Base-by-base conservation (phyloP, 495 filamentous ascomycete genomes). In the Talaromyces thailandensis region DNA sequence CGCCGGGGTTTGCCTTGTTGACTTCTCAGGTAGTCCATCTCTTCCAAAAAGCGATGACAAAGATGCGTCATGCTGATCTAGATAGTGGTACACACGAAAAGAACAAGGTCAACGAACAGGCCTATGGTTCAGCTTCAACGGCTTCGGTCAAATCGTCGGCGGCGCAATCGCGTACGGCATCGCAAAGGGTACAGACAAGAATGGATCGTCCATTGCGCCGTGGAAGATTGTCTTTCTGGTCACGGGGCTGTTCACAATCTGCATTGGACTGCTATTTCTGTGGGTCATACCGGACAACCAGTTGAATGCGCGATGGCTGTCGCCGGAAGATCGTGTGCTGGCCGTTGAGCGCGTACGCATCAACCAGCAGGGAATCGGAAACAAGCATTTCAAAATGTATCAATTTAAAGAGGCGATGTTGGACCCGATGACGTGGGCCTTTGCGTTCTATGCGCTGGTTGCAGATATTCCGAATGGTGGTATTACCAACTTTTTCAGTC, bases 191-290 rank as follows among this genome's bases (percentile, higher is more conserved):
- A 79, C 77, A 0, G 67, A 72, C 18, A 72, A 74, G 23, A 71
- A 86, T 60, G 82, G 81, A 6, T 76, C 84, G 0, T 55, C 75
- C 16, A 81, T 88, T 64, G 81, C 79, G 35, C 76, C 83, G 1
- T 89, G 86, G 86, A 86, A 87, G 72, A 83, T 89, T 43, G 72
- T 88, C 4, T 90, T 89, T 70, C 79, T 90, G 1, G 77, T 86
- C 24, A 86, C 82, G 1, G 87, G 88, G 1, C 73, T 87, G 0
- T 71, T 88, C 43, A 90, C 87, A 6, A 68, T 81, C 1, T 66
- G 71, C 0, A 75, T 88, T 60, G 85, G 86, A 25, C 52, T 82
- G 12, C 45, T 85, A 4, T 87, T 90, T 66, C 72, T 87, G 16
- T 86, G 79, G 70, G 68, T 86, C 26, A 75, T 91, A 57, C 88